phyloP scores from a whole-genome alignment of 2,329 filamentous ascomycete genomes.

The Fusarium sp. region DNA sequence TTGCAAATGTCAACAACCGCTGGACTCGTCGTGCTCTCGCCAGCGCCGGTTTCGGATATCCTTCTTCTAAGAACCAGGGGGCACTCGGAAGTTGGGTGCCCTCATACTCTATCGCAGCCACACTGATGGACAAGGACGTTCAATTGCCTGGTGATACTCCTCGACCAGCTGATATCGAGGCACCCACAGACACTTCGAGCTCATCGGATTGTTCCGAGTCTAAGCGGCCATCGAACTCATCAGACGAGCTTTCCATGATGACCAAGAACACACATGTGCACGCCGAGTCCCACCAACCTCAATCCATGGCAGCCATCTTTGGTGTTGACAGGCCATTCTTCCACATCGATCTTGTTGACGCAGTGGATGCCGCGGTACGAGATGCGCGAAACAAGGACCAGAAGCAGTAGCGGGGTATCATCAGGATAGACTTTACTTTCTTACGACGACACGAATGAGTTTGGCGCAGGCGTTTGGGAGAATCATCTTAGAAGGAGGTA shows the following conservation, averaged over 20 bases:
- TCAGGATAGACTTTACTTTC: neutral
- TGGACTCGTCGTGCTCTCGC: conserved; percentile 70
- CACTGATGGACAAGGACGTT: conserved; percentile 27
- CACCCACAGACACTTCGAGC: neutral
- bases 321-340: conserved; percentile 61
- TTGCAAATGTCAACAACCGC: conserved; percentile 65
- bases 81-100: conserved; percentile 48
- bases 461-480: conserved; percentile 15
- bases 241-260: neutral
- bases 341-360: conserved; percentile 59
- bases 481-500: neutral
- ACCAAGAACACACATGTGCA: neutral
- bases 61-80: conserved; percentile 43
- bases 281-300: neutral
- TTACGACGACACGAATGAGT: conserved; percentile 10
- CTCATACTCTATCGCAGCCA: conserved; percentile 49
- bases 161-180: conserved; percentile 13
- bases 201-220: neutral
- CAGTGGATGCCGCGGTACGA: conserved; percentile 53
- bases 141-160: neutral
- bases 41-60: conserved; percentile 67
- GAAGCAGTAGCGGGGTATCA: neutral
- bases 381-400: conserved; percentile 43
- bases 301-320: conserved; percentile 46
- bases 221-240: neutral